Base-by-base conservation (phyloP, 2,329 filamentous ascomycete species). In the Cordyceps farinosa region DNA sequence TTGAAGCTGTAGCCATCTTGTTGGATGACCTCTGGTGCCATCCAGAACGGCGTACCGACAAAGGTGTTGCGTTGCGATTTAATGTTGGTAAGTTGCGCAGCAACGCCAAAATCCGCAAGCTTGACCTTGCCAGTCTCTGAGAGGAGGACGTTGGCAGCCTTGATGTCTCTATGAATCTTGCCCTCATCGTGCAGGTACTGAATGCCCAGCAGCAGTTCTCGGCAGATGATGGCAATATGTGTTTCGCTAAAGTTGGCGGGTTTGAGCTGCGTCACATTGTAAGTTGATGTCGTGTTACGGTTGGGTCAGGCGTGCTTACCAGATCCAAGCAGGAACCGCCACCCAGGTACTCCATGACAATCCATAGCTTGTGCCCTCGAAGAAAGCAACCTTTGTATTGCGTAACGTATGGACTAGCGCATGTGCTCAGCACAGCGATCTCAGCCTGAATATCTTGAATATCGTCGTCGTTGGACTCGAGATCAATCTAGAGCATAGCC, bases 391-490 rank as follows among this genome's bases (percentile, higher is more conserved):
- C 90, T 75, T 93, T 96, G 82, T 99, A 99, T 74, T 96, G 91
- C 17, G 95, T 98, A 69, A 99, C 92, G 76, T 90, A 96, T 54
- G 90, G 90, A 74, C 93, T 97, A 69, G 90, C 90, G 80, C 95
- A 99, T 60, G 95, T 97, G 77, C 93, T 95, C 65, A 99, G 83
- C 40, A 99, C 90, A 3, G 92, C 90, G 69, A 99, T 98, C 75
- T 99, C 95, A 73, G 96, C 92, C 71, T 99, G 94, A 64, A 99
- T 98, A 74, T 99, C 95, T 76, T 93, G 90, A 65, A 99, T 97
- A 74, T 99, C 95, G 79, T 99, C 95, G 76, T 96, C 94, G 80
- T 92, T 98, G 64, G 94, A 96, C 79, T 99, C 95, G 73, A 99
- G 91, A 76, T 99, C 95, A 76, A 99, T 98, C 92, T 98, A 63